Conservation (phyloP, 306 rosid species). For the Ormosia emarginata region DNA sequence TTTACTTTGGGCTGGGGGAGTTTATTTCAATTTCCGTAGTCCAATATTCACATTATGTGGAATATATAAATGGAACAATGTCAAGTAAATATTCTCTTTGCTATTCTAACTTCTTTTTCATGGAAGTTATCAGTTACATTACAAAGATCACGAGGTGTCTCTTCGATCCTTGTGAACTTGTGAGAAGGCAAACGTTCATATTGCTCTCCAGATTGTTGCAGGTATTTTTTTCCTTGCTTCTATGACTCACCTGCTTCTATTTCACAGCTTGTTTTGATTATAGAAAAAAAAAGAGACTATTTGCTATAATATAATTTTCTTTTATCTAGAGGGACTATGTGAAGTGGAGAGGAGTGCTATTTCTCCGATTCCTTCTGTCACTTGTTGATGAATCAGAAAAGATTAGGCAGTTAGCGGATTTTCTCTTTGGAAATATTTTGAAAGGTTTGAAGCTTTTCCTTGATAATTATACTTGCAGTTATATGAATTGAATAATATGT, state of each 20-base stretch:
- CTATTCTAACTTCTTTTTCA: slow-evolving; percentile 31
- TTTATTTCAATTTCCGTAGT: not conserved
- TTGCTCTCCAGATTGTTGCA: slow-evolving; percentile 88
- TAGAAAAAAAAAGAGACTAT: not conserved
- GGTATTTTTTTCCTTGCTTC: slow-evolving; percentile 40
- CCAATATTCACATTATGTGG: not conserved
- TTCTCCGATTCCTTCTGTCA: slow-evolving; percentile 89
- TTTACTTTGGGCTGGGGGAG: not conserved
- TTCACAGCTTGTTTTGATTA: slow-evolving; percentile 6
- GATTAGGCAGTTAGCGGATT: slow-evolving; percentile 70
- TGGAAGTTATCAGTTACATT: slow-evolving; percentile 70
- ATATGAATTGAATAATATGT: slow-evolving; percentile 2
- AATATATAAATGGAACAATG: not conserved
- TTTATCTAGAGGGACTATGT: slow-evolving; percentile 80
- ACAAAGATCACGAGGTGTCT: slow-evolving; percentile 84
- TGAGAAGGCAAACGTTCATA: slow-evolving; percentile 91
- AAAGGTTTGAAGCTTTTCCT: slow-evolving; percentile 56
- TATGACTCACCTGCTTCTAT: not conserved
- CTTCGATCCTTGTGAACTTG: slow-evolving; percentile 92
- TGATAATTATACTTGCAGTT: slow-evolving; percentile 21
- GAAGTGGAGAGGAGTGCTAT: slow-evolving; percentile 97
- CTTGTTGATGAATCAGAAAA: slow-evolving; percentile 95
- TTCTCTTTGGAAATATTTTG: slow-evolving; percentile 80
- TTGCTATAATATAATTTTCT: slow-evolving; percentile 12
- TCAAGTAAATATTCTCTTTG: slow-evolving; percentile 2